phyloP scores from a whole-genome alignment of 305 asterid species.

The Petunia hybrid region DNA sequence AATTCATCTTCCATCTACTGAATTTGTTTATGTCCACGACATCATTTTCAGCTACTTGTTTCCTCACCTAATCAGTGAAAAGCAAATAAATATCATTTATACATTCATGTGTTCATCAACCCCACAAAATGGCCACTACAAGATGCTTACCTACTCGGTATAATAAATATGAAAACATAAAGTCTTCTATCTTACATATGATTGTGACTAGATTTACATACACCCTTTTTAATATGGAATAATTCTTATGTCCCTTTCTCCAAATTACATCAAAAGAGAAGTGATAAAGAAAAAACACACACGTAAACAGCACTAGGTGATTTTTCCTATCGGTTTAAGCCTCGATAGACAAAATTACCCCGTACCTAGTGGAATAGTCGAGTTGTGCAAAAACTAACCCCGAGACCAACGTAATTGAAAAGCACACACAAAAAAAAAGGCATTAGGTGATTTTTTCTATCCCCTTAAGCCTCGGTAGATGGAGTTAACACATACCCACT shows the following conservation, averaged over 20 bases:
- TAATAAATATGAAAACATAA: neutral
- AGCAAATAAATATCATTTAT: constrained; percentile 15
- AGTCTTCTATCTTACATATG: neutral
- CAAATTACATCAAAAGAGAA: neutral
- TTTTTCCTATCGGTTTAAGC: too few relatives aligned
- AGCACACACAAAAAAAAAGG: too few relatives aligned
- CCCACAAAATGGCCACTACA: neutral
- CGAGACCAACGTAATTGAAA: too few relatives aligned
- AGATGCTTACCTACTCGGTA: constrained; percentile 15
- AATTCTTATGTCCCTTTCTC: neutral
- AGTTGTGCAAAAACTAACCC: too few relatives aligned
- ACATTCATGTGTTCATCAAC: constrained; percentile 8
- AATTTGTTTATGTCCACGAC: constrained; percentile 19
- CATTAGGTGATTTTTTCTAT: too few relatives aligned
- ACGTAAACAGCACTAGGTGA: too few relatives aligned
- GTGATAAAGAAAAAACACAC: neutral
- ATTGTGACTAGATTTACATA: constrained; percentile 13
- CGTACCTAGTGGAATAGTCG: too few relatives aligned
- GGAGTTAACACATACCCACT: too few relatives aligned
- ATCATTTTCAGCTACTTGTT: constrained; percentile 29
- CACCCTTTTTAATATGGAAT: constrained; percentile 5
- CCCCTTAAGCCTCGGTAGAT: too few relatives aligned
- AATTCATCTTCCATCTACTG: constrained; percentile 21
- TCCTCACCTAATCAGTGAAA: constrained; percentile 29
- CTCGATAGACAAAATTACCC: too few relatives aligned